Conservation (phyloP, 2,329 filamentous ascomycete species). For the Aspergillus amoenus region DNA sequence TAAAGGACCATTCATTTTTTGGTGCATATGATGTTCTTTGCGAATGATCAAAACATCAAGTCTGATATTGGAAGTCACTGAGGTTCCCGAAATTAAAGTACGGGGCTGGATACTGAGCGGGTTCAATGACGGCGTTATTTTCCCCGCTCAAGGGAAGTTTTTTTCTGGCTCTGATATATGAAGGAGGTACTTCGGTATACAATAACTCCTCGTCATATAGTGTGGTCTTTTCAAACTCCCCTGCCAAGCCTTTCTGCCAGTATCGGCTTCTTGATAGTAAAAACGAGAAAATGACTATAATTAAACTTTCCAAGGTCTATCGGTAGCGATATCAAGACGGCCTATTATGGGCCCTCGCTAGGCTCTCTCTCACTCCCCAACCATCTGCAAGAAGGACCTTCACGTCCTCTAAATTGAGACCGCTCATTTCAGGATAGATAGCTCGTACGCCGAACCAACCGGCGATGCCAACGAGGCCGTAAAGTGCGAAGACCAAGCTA, state of each 20-base stretch:
- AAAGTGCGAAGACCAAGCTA: slow-evolving; percentile 76
- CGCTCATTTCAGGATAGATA: slow-evolving; percentile 85
- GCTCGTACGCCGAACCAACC: slow-evolving; percentile 69
- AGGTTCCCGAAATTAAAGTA: no score
- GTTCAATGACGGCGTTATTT: no score
- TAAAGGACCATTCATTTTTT: slow-evolving; percentile 8
- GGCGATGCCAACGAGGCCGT: slow-evolving; percentile 65
- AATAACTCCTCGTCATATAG: not conserved
- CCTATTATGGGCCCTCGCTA: slow-evolving; percentile 21
- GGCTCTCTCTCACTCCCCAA: slow-evolving; percentile 65
- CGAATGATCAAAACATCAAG: no score
- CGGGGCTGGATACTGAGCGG: no score
- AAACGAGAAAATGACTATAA: not conserved
- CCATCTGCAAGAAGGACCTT: slow-evolving; percentile 67
- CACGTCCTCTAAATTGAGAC: slow-evolving; percentile 77
- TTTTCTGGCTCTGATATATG: not conserved
- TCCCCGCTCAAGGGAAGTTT: no score
- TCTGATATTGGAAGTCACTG: not conserved
- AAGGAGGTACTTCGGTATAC: not conserved
- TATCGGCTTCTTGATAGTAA: not conserved
- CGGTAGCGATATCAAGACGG: not conserved
- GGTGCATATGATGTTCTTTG: not conserved
- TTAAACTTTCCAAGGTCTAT: not conserved
- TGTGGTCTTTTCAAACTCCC: no score
- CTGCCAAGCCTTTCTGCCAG: not conserved